A percentile compares a stretch with the other conserved stretches of the same genome.
phyloP scores from a whole-genome alignment of 176 grass and related monocot species.

The sorghum (Sorghum bicolor) region DNA sequence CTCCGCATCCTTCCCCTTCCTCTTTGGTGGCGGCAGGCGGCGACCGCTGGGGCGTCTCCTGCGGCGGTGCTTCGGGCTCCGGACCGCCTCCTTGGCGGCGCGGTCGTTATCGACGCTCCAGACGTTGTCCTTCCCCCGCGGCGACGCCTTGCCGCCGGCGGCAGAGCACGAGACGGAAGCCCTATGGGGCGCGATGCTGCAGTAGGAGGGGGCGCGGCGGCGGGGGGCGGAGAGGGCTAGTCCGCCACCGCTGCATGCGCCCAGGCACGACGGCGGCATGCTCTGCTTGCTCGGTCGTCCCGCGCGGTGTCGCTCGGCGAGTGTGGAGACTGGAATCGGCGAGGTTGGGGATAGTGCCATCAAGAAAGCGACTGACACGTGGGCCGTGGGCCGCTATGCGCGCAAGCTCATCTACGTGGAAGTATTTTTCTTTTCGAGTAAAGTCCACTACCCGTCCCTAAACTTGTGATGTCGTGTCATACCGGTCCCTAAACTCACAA shows the following conservation, averaged over 20 bases:
- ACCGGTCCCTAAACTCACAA: too few species aligned
- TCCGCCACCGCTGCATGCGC: constrained; percentile 44
- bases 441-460: too few species aligned
- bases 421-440: too few species aligned
- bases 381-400: not conserved
- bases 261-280: constrained; percentile 70
- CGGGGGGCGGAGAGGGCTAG: not conserved
- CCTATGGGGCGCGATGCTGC: not conserved
- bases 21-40: constrained; percentile 21
- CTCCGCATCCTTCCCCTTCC: constrained; percentile 37
- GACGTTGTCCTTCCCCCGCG: constrained; percentile 79
- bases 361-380: not conserved
- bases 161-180: constrained; percentile 25
- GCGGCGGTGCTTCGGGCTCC: constrained; percentile 16
- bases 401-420: too few species aligned
- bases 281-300: constrained; percentile 22
- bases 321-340: not conserved
- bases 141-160: constrained; percentile 27
- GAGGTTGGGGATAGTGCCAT: constrained; percentile 30
- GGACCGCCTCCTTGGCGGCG: constrained; percentile 18
- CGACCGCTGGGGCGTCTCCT: constrained; percentile 28
- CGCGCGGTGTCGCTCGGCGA: not conserved
- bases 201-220: not conserved
- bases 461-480: too few species aligned
- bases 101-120: constrained; percentile 89